Evolutionary conservation across 2,329 filamentous ascomycete genomes (phyloP), one percentile per base, ranked within the genome.

Genomic region (Pezicula carpinea): DNA sequence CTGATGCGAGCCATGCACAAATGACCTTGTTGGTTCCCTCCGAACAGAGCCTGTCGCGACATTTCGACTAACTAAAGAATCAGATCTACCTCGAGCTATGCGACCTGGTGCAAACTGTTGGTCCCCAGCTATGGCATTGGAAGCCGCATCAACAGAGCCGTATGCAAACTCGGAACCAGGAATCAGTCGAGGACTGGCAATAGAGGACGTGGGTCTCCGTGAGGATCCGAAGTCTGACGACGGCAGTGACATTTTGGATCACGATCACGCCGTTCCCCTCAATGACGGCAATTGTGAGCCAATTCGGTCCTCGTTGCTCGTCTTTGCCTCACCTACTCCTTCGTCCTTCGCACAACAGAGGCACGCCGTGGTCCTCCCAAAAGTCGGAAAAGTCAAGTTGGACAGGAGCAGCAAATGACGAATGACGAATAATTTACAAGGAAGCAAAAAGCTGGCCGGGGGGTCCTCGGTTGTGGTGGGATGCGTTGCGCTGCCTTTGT

Each of bases 1-100:
- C 52, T 82, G 76, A 32, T 79, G 73, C 33, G 81, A 79, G 45
- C 82, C 78, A 54, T 87, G 82, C 46, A 87, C 81, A 54, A 87
- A 89, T 3, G 84, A 88, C 46, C 85, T 75, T 41, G 85, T 82
- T 4, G 85, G 85, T 51, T 86, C 83, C 63, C 79, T 74, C 60
- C 83, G 73, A 49, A 55, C 50, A 33, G 55, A 54, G 22, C 56
- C 48, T 34, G 42, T 49, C 15, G 52, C 34, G n/a, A 53, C 8
- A 29, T 40, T 15, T 19, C 22, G 43, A 39, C 51, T 53, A 11
- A 53, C 17, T 29, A 26, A 22, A 5, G 52, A 45, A 19, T 48
- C 40, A 23, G 47, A 48, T 19, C 29, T 43, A 4, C 47, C 54
- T 36, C 58, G 56, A 34, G n/a, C n/a, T n/a, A 56, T 45, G 15